Evolutionary conservation across 768 basidiomycete genomes (phyloP).

Genomic region (Tylopilus balloui): DNA sequence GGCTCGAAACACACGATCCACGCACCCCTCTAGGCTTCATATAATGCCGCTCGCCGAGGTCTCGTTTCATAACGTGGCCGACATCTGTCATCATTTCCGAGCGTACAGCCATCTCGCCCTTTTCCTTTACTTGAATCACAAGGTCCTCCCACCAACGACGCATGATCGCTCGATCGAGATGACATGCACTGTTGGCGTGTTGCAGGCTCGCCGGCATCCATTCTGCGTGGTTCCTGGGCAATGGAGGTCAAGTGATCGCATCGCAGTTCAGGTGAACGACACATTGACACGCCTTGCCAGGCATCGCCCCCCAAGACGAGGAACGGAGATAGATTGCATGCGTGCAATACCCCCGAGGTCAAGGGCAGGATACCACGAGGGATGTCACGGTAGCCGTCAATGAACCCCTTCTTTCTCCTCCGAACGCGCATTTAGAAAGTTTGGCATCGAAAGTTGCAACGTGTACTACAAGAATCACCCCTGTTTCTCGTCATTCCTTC

Average conservation of each 20-base stretch:
- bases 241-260: constrained; percentile 2
- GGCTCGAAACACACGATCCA: constrained; percentile 27
- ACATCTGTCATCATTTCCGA: constrained; percentile 26
- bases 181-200: constrained; percentile 7
- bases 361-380: constrained; percentile 27
- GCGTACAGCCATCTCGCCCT: constrained; percentile 4
- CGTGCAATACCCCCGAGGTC: constrained; percentile 10
- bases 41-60: constrained; percentile 5
- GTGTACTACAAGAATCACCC: constrained; percentile 3
- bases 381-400: constrained; percentile 1
- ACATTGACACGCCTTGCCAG: not conserved
- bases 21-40: constrained; percentile 13
- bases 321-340: constrained; percentile 13
- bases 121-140: not conserved
- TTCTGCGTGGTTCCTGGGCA: constrained; percentile 6
- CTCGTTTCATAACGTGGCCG: constrained; percentile 12
- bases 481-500: constrained; percentile 10
- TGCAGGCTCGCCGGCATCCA: constrained; percentile 4
- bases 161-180: constrained; percentile 2
- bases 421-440: constrained; percentile 23
- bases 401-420: constrained; percentile 6
- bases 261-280: constrained; percentile 2
- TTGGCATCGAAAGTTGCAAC: constrained; percentile 23
- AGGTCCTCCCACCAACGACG: constrained; percentile 6
- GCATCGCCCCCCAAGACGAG: constrained; percentile 8